These are phyloP conservation scores for Fusarium sp. DNA, from an alignment of 2,329 filamentous ascomycete species.

Conservation along the genomic window DNA sequence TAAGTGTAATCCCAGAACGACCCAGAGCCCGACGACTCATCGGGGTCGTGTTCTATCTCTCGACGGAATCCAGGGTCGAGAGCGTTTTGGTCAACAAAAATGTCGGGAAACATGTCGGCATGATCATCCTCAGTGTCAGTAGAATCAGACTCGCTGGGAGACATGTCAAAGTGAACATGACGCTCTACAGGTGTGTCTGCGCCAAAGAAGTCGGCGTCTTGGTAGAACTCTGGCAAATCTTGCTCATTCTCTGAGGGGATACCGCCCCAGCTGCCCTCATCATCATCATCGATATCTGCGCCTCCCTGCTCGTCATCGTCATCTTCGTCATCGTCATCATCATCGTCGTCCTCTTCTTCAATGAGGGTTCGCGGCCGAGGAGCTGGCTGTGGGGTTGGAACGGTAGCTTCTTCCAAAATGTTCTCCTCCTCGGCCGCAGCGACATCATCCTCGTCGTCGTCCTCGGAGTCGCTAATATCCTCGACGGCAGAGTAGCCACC, in stretches of 20 bases:
- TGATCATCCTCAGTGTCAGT: constrained; percentile 69
- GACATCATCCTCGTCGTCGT: constrained; percentile 81
- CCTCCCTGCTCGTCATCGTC: constrained; percentile 50
- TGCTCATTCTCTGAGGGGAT: constrained; percentile 60
- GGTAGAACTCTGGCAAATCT: constrained; percentile 53
- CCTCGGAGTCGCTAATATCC: constrained; percentile 77
- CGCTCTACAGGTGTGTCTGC: constrained; percentile 58
- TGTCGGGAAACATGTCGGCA: constrained; percentile 74
- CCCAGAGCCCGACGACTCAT: constrained; percentile 63
- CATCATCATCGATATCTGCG: constrained; percentile 51
- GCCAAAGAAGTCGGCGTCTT: constrained; percentile 52
- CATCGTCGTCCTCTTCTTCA: constrained; percentile 51
- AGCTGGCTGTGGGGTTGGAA: constrained; percentile 51
- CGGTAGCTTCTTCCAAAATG: constrained; percentile 63
- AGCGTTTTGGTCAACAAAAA: constrained; percentile 77
- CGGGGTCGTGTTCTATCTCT: constrained; percentile 74
- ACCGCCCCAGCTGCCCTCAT: constrained; percentile 62
- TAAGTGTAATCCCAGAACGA: constrained; percentile 71
- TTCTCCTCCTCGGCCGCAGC: constrained; percentile 79
- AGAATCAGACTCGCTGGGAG: constrained; percentile 71
- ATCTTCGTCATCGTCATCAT: constrained; percentile 52
- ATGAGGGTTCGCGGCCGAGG: constrained; percentile 57
- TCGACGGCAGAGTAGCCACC: constrained; percentile 78
- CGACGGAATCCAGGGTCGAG: constrained; percentile 75
- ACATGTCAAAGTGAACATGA: constrained; percentile 77